Evolutionary conservation across 1,139 yeast species (phyloP), one percentile per base, ranked within the genome.

Genomic region (Entelexis paramagnoliae): DNA sequence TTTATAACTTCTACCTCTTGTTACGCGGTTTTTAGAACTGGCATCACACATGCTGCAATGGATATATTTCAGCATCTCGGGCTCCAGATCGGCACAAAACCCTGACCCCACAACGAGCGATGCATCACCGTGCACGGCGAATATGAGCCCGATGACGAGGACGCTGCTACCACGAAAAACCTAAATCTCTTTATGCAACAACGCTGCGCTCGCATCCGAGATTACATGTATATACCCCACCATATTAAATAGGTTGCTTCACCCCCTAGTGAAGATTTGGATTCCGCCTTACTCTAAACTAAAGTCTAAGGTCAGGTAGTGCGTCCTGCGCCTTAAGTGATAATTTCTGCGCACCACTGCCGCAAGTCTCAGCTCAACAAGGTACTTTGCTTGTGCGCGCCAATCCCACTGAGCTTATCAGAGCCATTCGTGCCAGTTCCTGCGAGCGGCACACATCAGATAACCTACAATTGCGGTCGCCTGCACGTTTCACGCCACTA

Each of bases 231-330:
- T 36, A 20, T 22, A 9, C 44, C 32, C 36, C 28, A 16, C 24
- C 38, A 26, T 44, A 44, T 44, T 44, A 44, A 44, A 44, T 33
- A 44, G 33, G 40, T 44, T 34, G 40, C 47, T 34, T 44, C 40
- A n/a, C 29, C 36, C 47, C 4, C n/a, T 22, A 24, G 33, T 17
- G 29, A 11, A 44, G 34, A 36, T 36, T 44, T 44, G 32, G 26
- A 44, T 17, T 24, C 40, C 16, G 22, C 40, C 40, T 44, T 44
- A n/a, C 22, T 34, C 40, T 34, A 44, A 44, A 34, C 33, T 16
- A 32, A 16, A 42, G 36, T 16, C 36, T 30, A 30, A 42, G 46
- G 30, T 26, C 42, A 39, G 42, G 20, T 22, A 28, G 14, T 26
- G 32, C 22, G 28, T 29, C 19, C 45, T 29, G 45, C 35, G 11